Evolutionary conservation across 75 land plant genomes (phyloP), one percentile per base, ranked within the genome.

Genomic region (Sequoia sempervirens): DNA sequence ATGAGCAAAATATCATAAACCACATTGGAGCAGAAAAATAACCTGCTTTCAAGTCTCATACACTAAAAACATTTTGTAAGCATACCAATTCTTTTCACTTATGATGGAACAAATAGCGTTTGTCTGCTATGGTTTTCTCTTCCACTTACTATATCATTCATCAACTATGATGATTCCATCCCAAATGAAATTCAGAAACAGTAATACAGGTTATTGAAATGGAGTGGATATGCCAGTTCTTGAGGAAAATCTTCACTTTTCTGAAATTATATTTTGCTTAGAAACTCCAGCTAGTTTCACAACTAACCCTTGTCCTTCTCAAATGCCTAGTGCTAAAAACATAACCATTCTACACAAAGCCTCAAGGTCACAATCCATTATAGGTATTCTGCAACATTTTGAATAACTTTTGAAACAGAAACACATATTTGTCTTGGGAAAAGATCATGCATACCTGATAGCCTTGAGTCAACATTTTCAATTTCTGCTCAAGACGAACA

Each of bases 401-500:
- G 52, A 47, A 47, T 47, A 8, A 8, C 36, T 40, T 47, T 47
- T 75, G 3, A 75, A 75, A 75, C 4, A 73, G 75, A 37, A 75
- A 38, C 23, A 38, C 8, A 23, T 4, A 1, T 1, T 14, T 78
- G 12, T 2, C n/a, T 40, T 41, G 80, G 47, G 0, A 36, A 4
- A 88, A 37, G 46, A 72, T 41, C 23, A 40, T 50, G 58, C 58
- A 64, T 70, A 93, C 99, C 92, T 96, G 92, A 82, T 96, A 96
- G 70, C 99, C 99, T n/a, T 91, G 93, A 12, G 96, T 97, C 53
- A 93, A 89, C 75, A 94, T 85, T 85, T 94, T 96, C 7, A 96
- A 86, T 86, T 94, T 97, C 84, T 96, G 91, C 84, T 97, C 98
- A 80, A 94, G 84, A 17, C 88, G 82, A 38, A 86, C 81, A 72